Evolutionary conservation across 2,329 filamentous ascomycete genomes (phyloP).

Genomic region (Cordyceps farinosa): DNA sequence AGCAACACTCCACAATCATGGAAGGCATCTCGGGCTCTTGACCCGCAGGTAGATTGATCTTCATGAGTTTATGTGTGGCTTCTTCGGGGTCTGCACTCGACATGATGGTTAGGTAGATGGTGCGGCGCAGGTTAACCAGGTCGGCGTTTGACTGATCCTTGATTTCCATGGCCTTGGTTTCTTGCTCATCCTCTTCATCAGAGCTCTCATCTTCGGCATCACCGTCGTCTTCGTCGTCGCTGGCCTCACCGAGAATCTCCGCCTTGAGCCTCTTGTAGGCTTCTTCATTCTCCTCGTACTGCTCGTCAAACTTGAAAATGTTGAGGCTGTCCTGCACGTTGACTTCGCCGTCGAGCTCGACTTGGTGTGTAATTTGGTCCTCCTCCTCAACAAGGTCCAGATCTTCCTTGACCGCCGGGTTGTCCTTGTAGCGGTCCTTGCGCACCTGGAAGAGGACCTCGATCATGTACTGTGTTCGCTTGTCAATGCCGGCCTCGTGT

Average conservation of each 20-base stretch:
- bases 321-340: conserved; percentile 86
- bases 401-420: conserved; percentile 85
- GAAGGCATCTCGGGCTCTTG: conserved; percentile 87
- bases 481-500: conserved; percentile 95
- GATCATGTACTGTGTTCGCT: conserved; percentile 98
- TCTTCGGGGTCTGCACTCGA: conserved; percentile 95
- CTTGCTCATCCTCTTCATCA: conserved; percentile 67
- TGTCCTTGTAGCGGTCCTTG: conserved; percentile 95
- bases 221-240: conserved; percentile 72
- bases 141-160: conserved; percentile 98
- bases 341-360: conserved; percentile 77
- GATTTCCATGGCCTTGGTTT: conserved; percentile 85
- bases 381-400: conserved; percentile 95
- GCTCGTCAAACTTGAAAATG: conserved; percentile 88
- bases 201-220: conserved; percentile 64
- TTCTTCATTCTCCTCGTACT: conserved; percentile 88
- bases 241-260: conserved; percentile 92
- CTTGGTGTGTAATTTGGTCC: conserved; percentile 90
- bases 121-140: conserved; percentile 85
- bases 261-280: conserved; percentile 87
- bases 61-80: conserved; percentile 95
- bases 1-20: conserved; percentile 97
- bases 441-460: conserved; percentile 95
- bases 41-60: conserved; percentile 80
- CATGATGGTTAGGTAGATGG: conserved; percentile 97